These are phyloP conservation scores for Aspergillus sp. DNA, from an alignment of 2,329 filamentous ascomycete species.

Conservation along the genomic window DNA sequence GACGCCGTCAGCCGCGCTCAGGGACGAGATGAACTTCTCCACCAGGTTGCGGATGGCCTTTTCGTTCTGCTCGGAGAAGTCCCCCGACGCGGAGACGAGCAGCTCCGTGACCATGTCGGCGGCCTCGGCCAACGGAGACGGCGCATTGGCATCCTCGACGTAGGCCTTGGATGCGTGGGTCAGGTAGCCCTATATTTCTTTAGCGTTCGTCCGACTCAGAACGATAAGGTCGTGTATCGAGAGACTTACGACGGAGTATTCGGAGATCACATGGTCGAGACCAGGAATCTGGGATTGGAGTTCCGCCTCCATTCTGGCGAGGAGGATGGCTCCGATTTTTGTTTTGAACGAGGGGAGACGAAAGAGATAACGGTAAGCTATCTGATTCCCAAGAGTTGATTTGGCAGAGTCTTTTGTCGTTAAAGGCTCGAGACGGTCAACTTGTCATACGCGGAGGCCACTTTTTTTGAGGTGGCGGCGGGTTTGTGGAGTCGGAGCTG, in stretches of 20 bases:
- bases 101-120: conserved; percentile 82
- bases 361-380: not conserved
- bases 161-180: conserved; percentile 87
- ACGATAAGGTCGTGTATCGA: not conserved
- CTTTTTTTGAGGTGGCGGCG: conserved; percentile 1
- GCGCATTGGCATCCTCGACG: conserved; percentile 66
- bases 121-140: conserved; percentile 79
- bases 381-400: no score
- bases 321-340: not conserved
- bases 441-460: not conserved
- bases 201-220: no score
- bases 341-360: not conserved
- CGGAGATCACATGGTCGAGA: conserved; percentile 83
- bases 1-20: conserved; percentile 69
- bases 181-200: conserved; percentile 67
- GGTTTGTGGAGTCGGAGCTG: conserved; percentile 1
- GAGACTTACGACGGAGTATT: conserved; percentile 70
- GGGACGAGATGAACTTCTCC: conserved; percentile 81
- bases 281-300: conserved; percentile 80
- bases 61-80: conserved; percentile 69
- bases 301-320: conserved; percentile 72
- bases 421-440: no score
- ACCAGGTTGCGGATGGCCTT: conserved; percentile 79
- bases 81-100: conserved; percentile 87
- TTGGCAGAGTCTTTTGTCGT: no score